Percentiles rank a stretch among this genome's conserved stretches.
These are phyloP conservation scores for Skeletonema menzelii DNA, from an alignment of 108 stramenopile species.

Conservation along the genomic window DNA sequence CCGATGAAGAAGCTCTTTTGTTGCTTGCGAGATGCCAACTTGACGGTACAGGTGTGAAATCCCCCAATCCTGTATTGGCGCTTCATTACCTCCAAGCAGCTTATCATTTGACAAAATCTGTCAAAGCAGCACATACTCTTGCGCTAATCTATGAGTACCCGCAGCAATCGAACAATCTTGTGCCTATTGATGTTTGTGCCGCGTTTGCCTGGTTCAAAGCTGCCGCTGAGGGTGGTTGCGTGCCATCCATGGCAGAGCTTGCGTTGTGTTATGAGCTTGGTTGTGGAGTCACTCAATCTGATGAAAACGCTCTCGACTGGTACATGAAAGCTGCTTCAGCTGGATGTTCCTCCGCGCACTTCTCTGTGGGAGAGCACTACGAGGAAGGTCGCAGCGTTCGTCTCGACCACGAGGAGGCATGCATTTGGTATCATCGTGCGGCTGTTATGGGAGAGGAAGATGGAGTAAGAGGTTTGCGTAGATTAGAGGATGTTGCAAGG, in stretches of 20 bases:
- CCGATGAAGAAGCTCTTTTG: slow-evolving; percentile 60
- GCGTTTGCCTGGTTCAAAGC: slow-evolving; percentile 83
- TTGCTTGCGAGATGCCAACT: slow-evolving; percentile 66
- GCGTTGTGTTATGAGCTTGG: slow-evolving; percentile 86
- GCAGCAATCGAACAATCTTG: slow-evolving; percentile 44
- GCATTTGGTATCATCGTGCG: slow-evolving; percentile 87
- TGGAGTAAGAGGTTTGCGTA: slow-evolving; percentile 65
- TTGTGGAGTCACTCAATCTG: slow-evolving; percentile 77
- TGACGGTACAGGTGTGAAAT: slow-evolving; percentile 51
- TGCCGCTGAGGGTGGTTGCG: slow-evolving; percentile 69
- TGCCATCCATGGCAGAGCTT: slow-evolving; percentile 85
- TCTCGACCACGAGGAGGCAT: slow-evolving; percentile 81
- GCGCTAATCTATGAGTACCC: slow-evolving; percentile 85
- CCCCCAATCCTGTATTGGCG: slow-evolving; percentile 37
- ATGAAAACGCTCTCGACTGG: slow-evolving; percentile 82
- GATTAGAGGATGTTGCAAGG: slow-evolving; percentile 80
- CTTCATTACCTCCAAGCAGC: slow-evolving; percentile 76
- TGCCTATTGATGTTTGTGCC: slow-evolving; percentile 75
- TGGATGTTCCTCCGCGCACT: slow-evolving; percentile 75
- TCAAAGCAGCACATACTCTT: slow-evolving; percentile 71
- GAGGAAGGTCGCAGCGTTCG: slow-evolving; percentile 83
- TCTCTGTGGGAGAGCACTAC: slow-evolving; percentile 79
- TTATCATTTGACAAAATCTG: slow-evolving; percentile 58
- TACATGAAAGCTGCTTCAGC: slow-evolving; percentile 81
- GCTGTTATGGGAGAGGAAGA: slow-evolving; percentile 82